Evolutionary conservation across 805 yeast species (phyloP), one percentile per base, ranked within the genome.

Genomic region (Schwanniomyces sp.): DNA sequence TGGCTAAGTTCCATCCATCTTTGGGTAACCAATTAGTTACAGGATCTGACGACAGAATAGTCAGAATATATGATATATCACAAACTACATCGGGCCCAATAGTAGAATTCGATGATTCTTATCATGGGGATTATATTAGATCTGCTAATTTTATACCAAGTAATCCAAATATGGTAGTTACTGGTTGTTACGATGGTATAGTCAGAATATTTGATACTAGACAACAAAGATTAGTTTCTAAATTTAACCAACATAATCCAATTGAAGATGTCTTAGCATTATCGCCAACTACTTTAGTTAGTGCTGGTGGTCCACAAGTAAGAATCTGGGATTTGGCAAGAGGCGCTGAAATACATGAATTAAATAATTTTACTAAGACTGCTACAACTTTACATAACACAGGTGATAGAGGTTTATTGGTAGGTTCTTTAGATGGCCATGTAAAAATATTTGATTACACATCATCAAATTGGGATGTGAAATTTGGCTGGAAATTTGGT

Each of bases 401-500:
- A 8, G 86, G 85, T 27, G 88, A 82, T 52, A 72, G 82, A 43
- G 92, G 94, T n/a, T 72, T 94, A 40, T 71, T 94, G 27, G 97
- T 96, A 2, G 97, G 98, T 14, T 91, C 97, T 0, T 74, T 94
- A 48, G 99, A 94, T 69, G 99, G 99, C 17, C 99, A 94, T 67
- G 96, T 94, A 50, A 94, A 94, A 67, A 91, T 91, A 40, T 89
- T 92, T 64, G 97, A 91, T 66, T 81, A 88, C 34, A 69, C 79
- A 25, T 79, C 85, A 18, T 61, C 80, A 36, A 79, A 81, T 56
- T 91, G 92, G 89, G 87, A 86, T 51, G 96, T 92, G 51, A 88
- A 86, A 64, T 92, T 91, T 63, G 97, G 97, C 42, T 92, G 98
- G 97, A 92, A 91, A 68, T 92, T 88, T 62, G 96, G 97, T 30